Base-by-base conservation (phyloP, 495 filamentous ascomycete genomes). In the Aspergillus hancockii region DNA sequence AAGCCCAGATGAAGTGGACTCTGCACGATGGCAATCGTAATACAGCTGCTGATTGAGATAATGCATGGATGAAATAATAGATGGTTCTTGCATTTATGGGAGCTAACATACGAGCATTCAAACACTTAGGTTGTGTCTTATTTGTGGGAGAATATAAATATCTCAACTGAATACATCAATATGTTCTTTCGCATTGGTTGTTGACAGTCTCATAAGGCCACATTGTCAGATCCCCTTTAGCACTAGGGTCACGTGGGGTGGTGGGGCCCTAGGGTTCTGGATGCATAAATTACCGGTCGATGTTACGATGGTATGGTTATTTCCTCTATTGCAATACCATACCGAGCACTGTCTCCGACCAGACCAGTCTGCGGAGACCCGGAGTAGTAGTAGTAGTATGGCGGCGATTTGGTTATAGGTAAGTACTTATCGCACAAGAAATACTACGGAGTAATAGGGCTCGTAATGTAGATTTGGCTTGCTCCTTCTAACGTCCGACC, bases 161-260 rank as follows among this genome's bases (percentile, higher is more conserved):
- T 41, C 38, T 41, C 38, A n/a, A 41, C 38, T 41, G 38, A 28
- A 28, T n/a, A 36, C 2, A 36, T 14, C 16, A 41, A 41, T 14
- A n/a, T n/a, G 16, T 2, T 14, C n/a, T 41, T 41, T 3, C 13
- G 12, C 9, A 14, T 36, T 36, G 34, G 13, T 36, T 2, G 9
- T 36, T 36, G 38, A 12, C 32, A 40, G 40, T 22, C 34, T 46
- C 43, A 52, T 61, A 59, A 64, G 62, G 62, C 62, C 62, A 64
- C 62, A 51, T 64, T 36, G 62, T 61, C 62, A 52, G 51, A 60
- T 58, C 54, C 28, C 34, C 40, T 47, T 45, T 54, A 55, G 41
- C n/a, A 36, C 43, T 45, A 18, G 43, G 46, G 62, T 64, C 62
- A 64, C 62, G 62, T 64, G 62, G 54, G 50, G 40, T 49, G 3